These are phyloP conservation scores for Amphibolis antarctica DNA, from an alignment of 106 monocot genomes.

Conservation along the genomic window DNA sequence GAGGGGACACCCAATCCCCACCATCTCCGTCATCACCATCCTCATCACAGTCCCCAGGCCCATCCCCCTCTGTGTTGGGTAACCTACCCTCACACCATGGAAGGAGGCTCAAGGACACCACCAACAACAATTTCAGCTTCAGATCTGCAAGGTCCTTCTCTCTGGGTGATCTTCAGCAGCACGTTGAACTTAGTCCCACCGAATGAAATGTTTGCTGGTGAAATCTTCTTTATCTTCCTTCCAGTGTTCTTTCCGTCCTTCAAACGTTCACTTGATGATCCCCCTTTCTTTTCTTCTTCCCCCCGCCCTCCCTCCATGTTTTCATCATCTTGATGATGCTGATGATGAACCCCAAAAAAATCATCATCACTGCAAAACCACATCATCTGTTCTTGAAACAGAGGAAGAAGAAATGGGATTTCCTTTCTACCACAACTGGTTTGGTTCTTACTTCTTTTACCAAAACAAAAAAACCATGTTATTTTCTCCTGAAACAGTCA, in stretches of 20 bases:
- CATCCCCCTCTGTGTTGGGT: not conserved
- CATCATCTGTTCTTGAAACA: too few relatives aligned
- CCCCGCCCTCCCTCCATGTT: too few relatives aligned
- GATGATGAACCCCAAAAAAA: too few relatives aligned
- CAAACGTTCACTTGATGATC: too few relatives aligned
- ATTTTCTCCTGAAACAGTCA: too few relatives aligned
- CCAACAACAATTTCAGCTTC: not conserved
- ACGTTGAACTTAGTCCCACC: not conserved
- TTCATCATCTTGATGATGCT: too few relatives aligned
- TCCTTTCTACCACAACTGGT: too few relatives aligned
- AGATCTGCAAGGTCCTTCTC: conserved; percentile 9
- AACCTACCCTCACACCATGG: not conserved
- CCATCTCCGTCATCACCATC: not conserved
- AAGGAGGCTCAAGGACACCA: not conserved
- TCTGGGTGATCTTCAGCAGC: conserved; percentile 5
- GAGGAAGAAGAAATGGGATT: too few relatives aligned
- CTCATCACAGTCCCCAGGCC: not conserved
- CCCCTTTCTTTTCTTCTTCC: too few relatives aligned
- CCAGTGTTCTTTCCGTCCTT: not conserved
- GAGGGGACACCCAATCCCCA: not conserved
- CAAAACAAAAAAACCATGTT: too few relatives aligned
- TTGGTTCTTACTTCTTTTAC: too few relatives aligned
- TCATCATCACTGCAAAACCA: too few relatives aligned
- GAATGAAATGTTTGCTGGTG: not conserved
- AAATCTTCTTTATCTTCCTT: not conserved